Base-by-base conservation (phyloP, 2,329 filamentous ascomycete species). In the Cordyceps javanica region DNA sequence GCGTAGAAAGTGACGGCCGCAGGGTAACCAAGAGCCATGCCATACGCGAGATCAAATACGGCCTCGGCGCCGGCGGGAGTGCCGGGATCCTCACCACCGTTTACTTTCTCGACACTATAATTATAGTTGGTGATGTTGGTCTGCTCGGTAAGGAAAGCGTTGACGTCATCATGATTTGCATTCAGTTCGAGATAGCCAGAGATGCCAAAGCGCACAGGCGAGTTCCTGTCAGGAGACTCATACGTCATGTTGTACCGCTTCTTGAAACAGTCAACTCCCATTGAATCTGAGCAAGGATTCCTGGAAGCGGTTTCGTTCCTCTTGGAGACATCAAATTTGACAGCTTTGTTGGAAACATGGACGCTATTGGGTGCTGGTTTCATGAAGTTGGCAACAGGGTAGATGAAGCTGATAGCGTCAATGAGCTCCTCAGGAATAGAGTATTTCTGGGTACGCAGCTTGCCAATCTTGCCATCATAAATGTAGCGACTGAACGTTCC, bases 171-270 rank as follows among this genome's bases (percentile, higher is more conserved):
- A 52, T 73, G 65, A 57, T 69, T 70, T 53, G 70, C 66, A 61
- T 68, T 72, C 61, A 75, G 68, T 32, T 75, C 71, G 1, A 75
- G 68, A 59, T 75, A 76, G 14, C 74, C 73, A 13, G 70, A 72
- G 21, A 76, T 65, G 44, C 68, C 73, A 48, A 74, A 66, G 0
- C 71, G 67, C 1, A 66, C 66, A 1, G 65, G 65, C 3, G 69
- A 67, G 11, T 25, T 60, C 23, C 51, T 45, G 23, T 55, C 45
- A 14, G 36, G 60, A 10, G 58, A 51, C 38, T 61, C 59, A 59
- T 70, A 70, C 41, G 63, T 67, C 62, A 74, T 69, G 61, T 72
- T 72, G 64, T 74, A 76, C 5, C 75, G 67, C 45, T 68, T 58
- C n/a, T 67, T 66, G 41, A 76, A 65, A 60, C 70, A 72, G 30